These are phyloP conservation scores for Paecilomyces formosus DNA, from an alignment of 2,329 filamentous ascomycete genomes.

Conservation along the genomic window DNA sequence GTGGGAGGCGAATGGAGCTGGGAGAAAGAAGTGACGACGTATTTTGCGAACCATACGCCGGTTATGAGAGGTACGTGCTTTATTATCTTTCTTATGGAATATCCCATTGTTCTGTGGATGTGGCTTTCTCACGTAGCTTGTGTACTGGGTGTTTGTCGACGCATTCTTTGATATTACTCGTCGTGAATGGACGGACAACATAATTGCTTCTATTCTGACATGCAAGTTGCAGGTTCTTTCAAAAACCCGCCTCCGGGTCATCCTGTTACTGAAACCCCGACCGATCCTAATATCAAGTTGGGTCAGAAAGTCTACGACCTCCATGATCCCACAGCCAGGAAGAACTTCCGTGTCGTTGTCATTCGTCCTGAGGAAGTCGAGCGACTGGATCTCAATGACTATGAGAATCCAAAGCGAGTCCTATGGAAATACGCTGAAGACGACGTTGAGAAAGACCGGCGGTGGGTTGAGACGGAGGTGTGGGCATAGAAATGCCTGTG, in stretches of 20 bases:
- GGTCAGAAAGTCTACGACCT: conserved; percentile 63
- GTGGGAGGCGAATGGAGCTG: conserved; percentile 61
- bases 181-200: neutral
- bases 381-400: conserved; percentile 62
- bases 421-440: conserved; percentile 51
- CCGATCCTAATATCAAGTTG: conserved; percentile 38
- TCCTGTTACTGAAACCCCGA: conserved; percentile 46
- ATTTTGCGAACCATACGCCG: conserved; percentile 85
- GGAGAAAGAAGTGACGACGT: conserved; percentile 69
- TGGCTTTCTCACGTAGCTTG: neutral
- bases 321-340: conserved; percentile 60
- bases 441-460: conserved; percentile 26
- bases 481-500: conserved; percentile 46
- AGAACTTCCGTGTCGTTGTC: conserved; percentile 78
- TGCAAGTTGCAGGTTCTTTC: conserved; percentile 50
- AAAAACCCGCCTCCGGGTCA: conserved; percentile 64
- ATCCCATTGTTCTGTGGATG: neutral
- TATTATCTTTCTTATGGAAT: neutral
- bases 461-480: conserved; percentile 63
- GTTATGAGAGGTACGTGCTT: conserved; percentile 58
- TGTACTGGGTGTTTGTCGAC: neutral
- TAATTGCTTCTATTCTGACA: conserved; percentile 1
- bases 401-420: conserved; percentile 56
- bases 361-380: conserved; percentile 78
- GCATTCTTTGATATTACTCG: neutral